Base-by-base conservation (phyloP, 768 basidiomycete genomes). In the Trichaptum fuscoviolaceum region DNA sequence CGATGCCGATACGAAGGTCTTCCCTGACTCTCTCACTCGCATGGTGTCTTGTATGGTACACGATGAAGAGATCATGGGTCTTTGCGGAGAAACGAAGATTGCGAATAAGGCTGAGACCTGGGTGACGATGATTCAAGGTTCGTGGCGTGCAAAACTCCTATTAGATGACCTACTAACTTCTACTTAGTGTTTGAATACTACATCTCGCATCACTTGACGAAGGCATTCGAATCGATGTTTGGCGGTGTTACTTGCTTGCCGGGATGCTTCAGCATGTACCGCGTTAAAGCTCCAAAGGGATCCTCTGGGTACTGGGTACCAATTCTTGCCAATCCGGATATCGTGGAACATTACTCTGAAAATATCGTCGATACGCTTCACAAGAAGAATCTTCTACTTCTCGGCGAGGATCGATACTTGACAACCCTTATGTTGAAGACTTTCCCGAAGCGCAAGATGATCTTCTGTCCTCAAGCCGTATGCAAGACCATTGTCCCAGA, bases 41-140 rank as follows among this genome's bases (percentile, higher is more conserved):
- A 95, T 99, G 96, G 89, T 90, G 63, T 90, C 93, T 62, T 96
- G 95, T 72, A 96, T 98, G 95, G 92, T 95, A 30, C 87, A 94
- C 73, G 97, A 99, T 73, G 87, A 89, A 72, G 97, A 99, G 77
- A 98, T 99, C 69, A 99, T 99, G 97, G 97, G 96, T 24, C 83
- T 99, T 26, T 99, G 97, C 74, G 97, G 97, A 27, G 97, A 99
- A 81, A 99, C 97, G 68, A 99, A 99, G 86, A 96, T 99, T 71
- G 97, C 97, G 36, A 99, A 99, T 81, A 99, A 99, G 82, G 89
- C 90, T 18, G 96, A 99, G 75, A 95, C 95, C 12, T 98, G 96
- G 82, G 96, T 99, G 58, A 98, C 96, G 18, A 99, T 99, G 97
- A 99, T 99, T 79, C 97, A 99, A 84, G 96, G 96, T 96, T 65